Evolutionary conservation across 441 rosid species (phyloP), one percentile per base, ranked within the genome.

Genomic region (Bocquillonia castaneifolia): DNA sequence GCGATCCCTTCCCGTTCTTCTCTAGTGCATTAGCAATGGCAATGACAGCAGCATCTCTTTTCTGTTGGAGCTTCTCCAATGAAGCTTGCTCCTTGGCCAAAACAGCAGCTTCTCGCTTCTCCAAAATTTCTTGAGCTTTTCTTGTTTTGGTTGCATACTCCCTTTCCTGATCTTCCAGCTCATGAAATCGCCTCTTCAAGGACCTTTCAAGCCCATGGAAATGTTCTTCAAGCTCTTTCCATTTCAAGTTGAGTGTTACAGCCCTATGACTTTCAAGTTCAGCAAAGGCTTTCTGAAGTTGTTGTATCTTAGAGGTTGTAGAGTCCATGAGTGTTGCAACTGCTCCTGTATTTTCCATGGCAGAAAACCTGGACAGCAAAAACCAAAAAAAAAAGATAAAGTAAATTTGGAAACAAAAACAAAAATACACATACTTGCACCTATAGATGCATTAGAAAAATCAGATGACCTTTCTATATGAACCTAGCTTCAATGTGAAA

Each of bases 141-240:
- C 82, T 79, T 59, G 95, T 90, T 77, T 88, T 91, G 59, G 77
- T 83, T 65, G 87, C 87, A 22, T 85, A 84, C 68, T 78, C 92
- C 80, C 81, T 93, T 75, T 89, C 99, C 67, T 93, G 92, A 75
- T 86, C 96, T 84, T 93, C 99, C 76, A 93, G 77, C 80, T 93
- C 97, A 73, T 93, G 89, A 75, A 93, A 93, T 61, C 97, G 88
- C 77, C 99, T 88, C 85, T 91, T 94, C 86, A 94, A 81, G 42
- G 99, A 94, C 75, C 86, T 94, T 76, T 93, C 97, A 47, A 93
- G 96, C 68, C 99, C 99, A 74, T 91, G 93, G 72, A 91, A 93
- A 84, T 93, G 97, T 64, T 84, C 99, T 77, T 93, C 97, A 39
- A 93, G 86, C 76, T 89, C 99, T 81, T 91, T 87, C 99, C 99